Percentiles rank a stretch among this genome's conserved stretches.
These are phyloP conservation scores for Oryza glaberrima DNA, from an alignment of 176 grass and related monocot species.

Conservation along the genomic window DNA sequence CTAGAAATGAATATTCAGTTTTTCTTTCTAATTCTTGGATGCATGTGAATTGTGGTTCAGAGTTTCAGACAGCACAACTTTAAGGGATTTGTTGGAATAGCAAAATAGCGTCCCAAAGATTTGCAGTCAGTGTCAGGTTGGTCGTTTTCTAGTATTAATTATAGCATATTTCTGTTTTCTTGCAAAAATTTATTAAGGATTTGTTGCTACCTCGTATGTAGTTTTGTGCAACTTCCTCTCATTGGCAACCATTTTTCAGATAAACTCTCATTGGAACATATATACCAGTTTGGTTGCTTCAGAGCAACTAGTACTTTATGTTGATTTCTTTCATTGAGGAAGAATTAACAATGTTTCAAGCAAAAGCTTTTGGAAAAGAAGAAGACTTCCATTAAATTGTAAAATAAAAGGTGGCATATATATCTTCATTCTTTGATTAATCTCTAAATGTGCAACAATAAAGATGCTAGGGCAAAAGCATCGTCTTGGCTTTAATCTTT, in stretches of 20 bases:
- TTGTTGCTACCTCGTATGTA: background rate
- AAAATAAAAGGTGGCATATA: background rate
- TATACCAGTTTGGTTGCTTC: background rate
- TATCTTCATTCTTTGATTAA: background rate
- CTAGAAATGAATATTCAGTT: background rate
- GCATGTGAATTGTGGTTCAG: background rate
- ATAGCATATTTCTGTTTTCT: background rate
- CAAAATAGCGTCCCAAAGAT: background rate
- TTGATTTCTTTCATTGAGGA: background rate
- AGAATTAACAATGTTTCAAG: background rate
- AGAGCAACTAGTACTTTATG: background rate
- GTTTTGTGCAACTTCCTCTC: background rate
- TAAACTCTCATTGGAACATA: background rate
- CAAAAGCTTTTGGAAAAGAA: background rate
- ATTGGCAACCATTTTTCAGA: background rate
- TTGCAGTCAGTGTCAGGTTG: background rate
- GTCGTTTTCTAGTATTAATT: background rate
- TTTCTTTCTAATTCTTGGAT: background rate
- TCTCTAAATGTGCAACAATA: background rate
- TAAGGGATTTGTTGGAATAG: background rate
- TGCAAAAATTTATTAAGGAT: background rate
- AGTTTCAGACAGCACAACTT: background rate
- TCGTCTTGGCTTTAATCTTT: background rate
- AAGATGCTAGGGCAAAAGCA: slow-evolving; percentile 1
- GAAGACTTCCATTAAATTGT: background rate